Percentiles rank a stretch among this genome's conserved stretches.
These are phyloP conservation scores for Penstemon newberryi DNA, from an alignment of 257 asterid genomes.

Conservation along the genomic window DNA sequence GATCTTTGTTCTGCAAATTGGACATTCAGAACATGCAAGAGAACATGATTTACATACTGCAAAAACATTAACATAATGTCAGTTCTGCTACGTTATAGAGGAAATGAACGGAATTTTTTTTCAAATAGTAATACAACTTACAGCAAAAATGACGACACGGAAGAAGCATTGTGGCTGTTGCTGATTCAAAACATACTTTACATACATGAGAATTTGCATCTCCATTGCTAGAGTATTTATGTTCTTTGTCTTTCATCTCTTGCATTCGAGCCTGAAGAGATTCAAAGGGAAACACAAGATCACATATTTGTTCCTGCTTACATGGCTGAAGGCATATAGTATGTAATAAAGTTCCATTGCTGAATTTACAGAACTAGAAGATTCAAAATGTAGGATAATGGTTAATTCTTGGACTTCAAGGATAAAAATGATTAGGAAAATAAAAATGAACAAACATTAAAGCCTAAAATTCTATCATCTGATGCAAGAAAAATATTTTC, in stretches of 20 bases:
- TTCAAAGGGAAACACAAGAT: slow-evolving; percentile 17
- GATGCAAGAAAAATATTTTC: no score
- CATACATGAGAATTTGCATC: slow-evolving; percentile 81
- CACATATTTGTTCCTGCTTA: slow-evolving; percentile 14
- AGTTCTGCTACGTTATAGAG: slow-evolving; percentile 20
- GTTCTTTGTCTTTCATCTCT: slow-evolving; percentile 95
- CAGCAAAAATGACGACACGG: slow-evolving; percentile 99
- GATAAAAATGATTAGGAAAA: no score
- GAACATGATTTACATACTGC: slow-evolving; percentile 98
- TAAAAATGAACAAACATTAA: no score
- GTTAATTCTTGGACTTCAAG: no score
- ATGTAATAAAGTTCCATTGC: slow-evolving; percentile 3
- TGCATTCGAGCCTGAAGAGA: slow-evolving; percentile 79
- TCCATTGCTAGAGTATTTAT: slow-evolving; percentile 60
- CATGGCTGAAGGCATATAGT: no score
- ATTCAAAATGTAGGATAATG: neutral
- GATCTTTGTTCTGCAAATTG: slow-evolving; percentile 74
- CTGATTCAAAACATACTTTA: slow-evolving; percentile 91
- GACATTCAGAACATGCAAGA: slow-evolving; percentile 92
- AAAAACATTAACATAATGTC: slow-evolving; percentile 24
- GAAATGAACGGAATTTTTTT: slow-evolving; percentile 6
- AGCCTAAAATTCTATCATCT: no score
- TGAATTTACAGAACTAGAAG: slow-evolving; percentile 4
- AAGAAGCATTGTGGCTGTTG: slow-evolving; percentile 91
- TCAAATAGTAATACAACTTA: slow-evolving; percentile 43